Conservation (phyloP, 2,329 filamentous ascomycete genomes). For the Xylaria sp. region DNA sequence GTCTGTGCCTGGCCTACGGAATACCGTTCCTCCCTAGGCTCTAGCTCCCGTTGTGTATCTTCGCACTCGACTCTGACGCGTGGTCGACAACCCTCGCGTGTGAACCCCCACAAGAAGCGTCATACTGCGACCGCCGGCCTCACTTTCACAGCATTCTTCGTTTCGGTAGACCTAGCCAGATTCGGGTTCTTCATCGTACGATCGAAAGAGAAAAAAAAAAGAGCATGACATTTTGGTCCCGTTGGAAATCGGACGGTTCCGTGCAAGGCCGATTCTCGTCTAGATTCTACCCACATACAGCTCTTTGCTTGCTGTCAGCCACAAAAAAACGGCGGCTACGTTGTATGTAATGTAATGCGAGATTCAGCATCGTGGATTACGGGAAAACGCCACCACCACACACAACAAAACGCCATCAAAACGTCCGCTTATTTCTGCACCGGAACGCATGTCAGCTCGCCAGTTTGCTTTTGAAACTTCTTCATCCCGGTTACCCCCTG, state of each 20-base stretch:
- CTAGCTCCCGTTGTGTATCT: slow-evolving; percentile 13
- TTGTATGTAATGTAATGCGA: slow-evolving; percentile 1
- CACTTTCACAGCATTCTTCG: slow-evolving; percentile 1
- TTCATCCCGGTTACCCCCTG: slow-evolving; percentile 2
- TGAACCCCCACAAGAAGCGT: slow-evolving; percentile 6
- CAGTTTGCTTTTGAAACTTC: slow-evolving; percentile 3
- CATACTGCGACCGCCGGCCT: slow-evolving; percentile 6
- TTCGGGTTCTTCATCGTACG: slow-evolving; percentile 24
- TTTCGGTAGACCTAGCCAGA: slow-evolving; percentile 18
- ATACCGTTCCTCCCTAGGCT: background rate
- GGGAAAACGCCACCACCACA: no score
- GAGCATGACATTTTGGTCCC: slow-evolving; percentile 10
- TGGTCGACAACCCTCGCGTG: slow-evolving; percentile 7
- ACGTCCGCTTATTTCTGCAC: slow-evolving; percentile 11
- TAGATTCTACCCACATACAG: slow-evolving; percentile 13
- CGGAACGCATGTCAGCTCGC: slow-evolving; percentile 12
- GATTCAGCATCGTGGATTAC: background rate
- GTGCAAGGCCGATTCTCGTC: slow-evolving; percentile 19
- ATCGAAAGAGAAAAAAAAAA: slow-evolving; percentile 10
- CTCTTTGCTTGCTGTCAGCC: slow-evolving; percentile 11
- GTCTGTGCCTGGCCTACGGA: background rate
- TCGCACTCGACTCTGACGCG: slow-evolving; percentile 7
- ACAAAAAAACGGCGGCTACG: slow-evolving; percentile 1
- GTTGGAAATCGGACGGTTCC: slow-evolving; percentile 14
- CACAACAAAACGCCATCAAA: slow-evolving; percentile 5